A percentile compares a stretch with the other conserved stretches of the same genome.
These are phyloP conservation scores for Phlegmacium glaucopus DNA, from an alignment of 768 basidiomycete genomes.

Conservation along the genomic window DNA sequence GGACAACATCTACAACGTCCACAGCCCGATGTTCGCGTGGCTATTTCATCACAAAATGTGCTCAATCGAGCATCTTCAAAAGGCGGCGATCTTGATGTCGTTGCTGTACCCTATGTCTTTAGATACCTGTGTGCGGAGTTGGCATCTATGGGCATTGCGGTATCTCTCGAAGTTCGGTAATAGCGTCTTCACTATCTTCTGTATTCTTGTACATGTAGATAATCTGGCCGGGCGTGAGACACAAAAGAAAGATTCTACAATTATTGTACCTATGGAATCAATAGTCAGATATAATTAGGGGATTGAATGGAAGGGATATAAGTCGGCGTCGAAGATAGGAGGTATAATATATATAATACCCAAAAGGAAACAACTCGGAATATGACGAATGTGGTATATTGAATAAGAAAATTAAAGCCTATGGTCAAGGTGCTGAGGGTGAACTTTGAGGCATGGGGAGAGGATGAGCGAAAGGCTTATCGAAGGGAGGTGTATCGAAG, in stretches of 20 bases:
- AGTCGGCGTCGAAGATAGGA: neutral
- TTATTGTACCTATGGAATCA: neutral
- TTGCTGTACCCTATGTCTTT: slow-evolving; percentile 95
- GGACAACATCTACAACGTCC: slow-evolving; percentile 45
- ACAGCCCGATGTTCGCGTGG: slow-evolving; percentile 55
- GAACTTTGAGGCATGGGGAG: neutral
- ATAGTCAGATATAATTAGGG: slow-evolving; percentile 4
- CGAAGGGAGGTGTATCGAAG: slow-evolving; percentile 1
- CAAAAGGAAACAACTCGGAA: too few relatives aligned
- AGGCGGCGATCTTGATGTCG: slow-evolving; percentile 87
- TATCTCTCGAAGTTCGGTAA: slow-evolving; percentile 79
- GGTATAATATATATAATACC: slow-evolving; percentile 8
- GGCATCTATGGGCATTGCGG: slow-evolving; percentile 96
- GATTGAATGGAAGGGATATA: slow-evolving; percentile 7
- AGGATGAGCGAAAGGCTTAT: neutral
- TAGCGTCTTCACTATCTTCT: slow-evolving; percentile 12
- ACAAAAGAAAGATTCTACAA: slow-evolving; percentile 3
- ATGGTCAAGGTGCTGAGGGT: slow-evolving; percentile 1
- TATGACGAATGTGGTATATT: slow-evolving; percentile 7
- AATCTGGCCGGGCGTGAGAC: slow-evolving; percentile 2
- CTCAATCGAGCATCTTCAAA: slow-evolving; percentile 54
- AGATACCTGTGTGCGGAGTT: slow-evolving; percentile 93
- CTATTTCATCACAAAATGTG: slow-evolving; percentile 66
- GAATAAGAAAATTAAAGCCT: slow-evolving; percentile 6
- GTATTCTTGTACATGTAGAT: neutral